Evolutionary conservation across 1,284 basidiomycete species (phyloP).

Genomic region (Sutorius eximius): DNA sequence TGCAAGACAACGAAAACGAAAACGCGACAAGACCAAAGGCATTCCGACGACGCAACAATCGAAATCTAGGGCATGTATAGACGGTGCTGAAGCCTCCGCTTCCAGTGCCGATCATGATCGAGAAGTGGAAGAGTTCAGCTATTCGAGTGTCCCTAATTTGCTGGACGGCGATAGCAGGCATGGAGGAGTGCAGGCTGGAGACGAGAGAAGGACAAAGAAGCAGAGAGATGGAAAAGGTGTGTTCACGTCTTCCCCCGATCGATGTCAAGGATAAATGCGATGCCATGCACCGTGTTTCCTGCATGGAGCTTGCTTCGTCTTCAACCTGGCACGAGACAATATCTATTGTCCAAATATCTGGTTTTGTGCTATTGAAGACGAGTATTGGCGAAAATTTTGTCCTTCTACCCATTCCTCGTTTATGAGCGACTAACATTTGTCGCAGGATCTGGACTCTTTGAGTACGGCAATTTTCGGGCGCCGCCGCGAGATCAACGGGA

Average conservation of each 20-base stretch:
- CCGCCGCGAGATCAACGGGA: conserved; percentile 69
- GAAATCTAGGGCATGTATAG: conserved; percentile 3
- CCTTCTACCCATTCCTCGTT: not conserved
- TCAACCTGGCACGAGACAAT: not conserved
- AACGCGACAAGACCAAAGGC: conserved; percentile 23
- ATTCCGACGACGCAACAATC: not conserved
- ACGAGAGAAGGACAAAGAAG: conserved; percentile 45
- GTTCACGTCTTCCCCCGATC: conserved; percentile 5
- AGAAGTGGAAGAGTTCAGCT: conserved; percentile 67
- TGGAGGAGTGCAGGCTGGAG: conserved; percentile 36
- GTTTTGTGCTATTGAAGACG: not conserved
- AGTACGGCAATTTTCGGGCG: conserved; percentile 63
- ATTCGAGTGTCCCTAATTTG: conserved; percentile 70
- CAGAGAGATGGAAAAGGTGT: conserved; percentile 53
- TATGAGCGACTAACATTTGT: conserved; percentile 15
- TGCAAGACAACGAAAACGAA: conserved; percentile 62
- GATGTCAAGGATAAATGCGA: not conserved
- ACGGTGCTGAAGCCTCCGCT: conserved; percentile 4
- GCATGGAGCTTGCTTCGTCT: conserved; percentile 10
- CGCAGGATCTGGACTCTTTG: conserved; percentile 38
- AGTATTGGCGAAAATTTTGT: not conserved
- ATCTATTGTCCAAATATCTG: not conserved
- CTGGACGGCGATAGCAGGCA: conserved; percentile 56
- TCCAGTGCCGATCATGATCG: conserved; percentile 20
- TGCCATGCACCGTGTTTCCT: not conserved